Base-by-base conservation (phyloP, 2,329 filamentous ascomycete genomes). In the Neopestalotiopsis sp. region DNA sequence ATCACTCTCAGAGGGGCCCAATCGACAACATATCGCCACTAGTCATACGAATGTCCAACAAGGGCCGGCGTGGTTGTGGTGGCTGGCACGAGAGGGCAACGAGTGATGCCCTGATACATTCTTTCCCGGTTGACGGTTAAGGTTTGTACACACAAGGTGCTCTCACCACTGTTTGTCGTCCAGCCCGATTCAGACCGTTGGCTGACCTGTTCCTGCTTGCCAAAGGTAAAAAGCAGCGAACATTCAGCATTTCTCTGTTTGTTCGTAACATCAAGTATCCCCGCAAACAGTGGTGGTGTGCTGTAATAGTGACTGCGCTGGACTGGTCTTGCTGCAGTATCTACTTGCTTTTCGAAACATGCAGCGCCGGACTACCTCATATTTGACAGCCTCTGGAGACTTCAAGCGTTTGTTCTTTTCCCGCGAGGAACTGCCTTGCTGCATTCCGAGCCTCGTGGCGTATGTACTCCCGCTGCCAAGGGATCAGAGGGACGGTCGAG, bases 21-120 rank as follows among this genome's bases (percentile, higher is more conserved):
- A 63, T 38, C 20, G 17, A 17, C 10, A 12, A 42, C 32, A 63
- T n/a, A 63, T 34, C 32, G 13, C 62, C 5, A 28, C 45, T 57
- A 32, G 45, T 53, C 45, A n/a, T n/a, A 20, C 20, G 38, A 61
- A 69, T 74, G 75, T 72, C 65, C 72, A 38, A 38, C 70, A 72
- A 74, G 73, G 71, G 68, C 67, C 69, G 72, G 71, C 67, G 69
- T 71, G 34, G 34, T 38, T 28, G 17, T 53, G 66, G 71, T 74
- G 74, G 73, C 74, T 77, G 76, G 76, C 77, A 77, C 76, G 73
- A 58, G 32, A 10, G 62, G 68, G 58, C 42, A 67, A 65, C 72
- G 72, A 71, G 20, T 13, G 58, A 32, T 14, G 34, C 38, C 24
- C 70, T 70, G 71, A 73, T 73, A 71, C 76, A 77, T 77, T 77